phyloP scores from a whole-genome alignment of 495 filamentous ascomycete genomes.

The Trichoderma reesei region DNA sequence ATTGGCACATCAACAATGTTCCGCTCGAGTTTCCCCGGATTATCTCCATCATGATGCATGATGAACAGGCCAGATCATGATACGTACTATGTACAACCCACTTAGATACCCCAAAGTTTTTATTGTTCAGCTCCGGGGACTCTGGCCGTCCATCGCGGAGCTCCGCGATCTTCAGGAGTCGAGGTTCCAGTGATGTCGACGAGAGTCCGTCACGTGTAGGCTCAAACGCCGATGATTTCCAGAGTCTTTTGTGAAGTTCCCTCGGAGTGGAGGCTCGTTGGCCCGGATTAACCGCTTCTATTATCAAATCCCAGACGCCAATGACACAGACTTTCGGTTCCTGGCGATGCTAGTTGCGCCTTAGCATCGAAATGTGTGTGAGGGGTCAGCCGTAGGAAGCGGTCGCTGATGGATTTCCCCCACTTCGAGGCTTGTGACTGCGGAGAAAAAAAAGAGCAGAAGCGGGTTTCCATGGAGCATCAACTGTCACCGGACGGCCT shows the following conservation, averaged over 20 bases:
- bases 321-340: conserved; percentile 7
- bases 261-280: neutral
- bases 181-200: neutral
- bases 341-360: neutral
- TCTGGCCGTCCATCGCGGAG: neutral
- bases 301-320: conserved; percentile 3
- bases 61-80: neutral
- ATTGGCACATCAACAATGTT: neutral
- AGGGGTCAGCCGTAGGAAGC: neutral
- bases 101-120: neutral
- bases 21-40: neutral
- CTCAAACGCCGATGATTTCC: neutral
- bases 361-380: neutral
- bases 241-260: neutral
- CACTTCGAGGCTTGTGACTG: neutral
- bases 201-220: neutral
- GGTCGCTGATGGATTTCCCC: neutral
- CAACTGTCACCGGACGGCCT: neutral
- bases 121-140: neutral
- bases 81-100: neutral
- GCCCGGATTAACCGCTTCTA: neutral
- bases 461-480: neutral
- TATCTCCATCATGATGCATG: neutral
- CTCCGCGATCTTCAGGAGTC: neutral
- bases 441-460: neutral